Evolutionary conservation across 441 rosid genomes (phyloP).

Genomic region (Erodium trifolium): DNA sequence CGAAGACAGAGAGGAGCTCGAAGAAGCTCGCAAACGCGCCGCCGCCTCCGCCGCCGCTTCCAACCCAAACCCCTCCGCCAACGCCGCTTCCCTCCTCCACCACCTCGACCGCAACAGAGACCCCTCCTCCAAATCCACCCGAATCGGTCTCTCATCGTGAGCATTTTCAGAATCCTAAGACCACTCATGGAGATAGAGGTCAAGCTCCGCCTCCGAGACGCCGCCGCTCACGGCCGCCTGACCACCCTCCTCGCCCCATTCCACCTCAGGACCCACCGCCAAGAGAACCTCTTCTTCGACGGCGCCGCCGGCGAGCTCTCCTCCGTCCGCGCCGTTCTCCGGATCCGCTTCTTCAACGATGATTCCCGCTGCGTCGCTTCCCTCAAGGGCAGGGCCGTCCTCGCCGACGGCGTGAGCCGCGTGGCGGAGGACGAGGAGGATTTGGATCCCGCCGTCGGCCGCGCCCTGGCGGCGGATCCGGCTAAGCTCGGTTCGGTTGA

Average conservation of each 20-base stretch:
- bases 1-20: slow-evolving; percentile 82
- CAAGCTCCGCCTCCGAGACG: slow-evolving; percentile 51
- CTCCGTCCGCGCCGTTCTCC: slow-evolving; percentile 52
- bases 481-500: slow-evolving; percentile 27
- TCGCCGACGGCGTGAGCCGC: slow-evolving; percentile 61
- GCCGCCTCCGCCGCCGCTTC: slow-evolving; percentile 9
- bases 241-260: slow-evolving; percentile 42
- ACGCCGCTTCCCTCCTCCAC: slow-evolving; percentile 37
- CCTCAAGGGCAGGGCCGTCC: slow-evolving; percentile 53
- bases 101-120: slow-evolving; percentile 31
- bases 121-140: slow-evolving; percentile 46
- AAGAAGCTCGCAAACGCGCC: slow-evolving; percentile 49
- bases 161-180: not conserved
- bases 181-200: slow-evolving; percentile 67
- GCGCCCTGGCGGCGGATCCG: slow-evolving; percentile 41
- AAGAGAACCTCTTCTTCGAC: slow-evolving; percentile 64
- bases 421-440: slow-evolving; percentile 84
- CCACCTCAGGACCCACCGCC: slow-evolving; percentile 49
- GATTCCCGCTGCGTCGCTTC: slow-evolving; percentile 46
- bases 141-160: slow-evolving; percentile 44
- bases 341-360: slow-evolving; percentile 48
- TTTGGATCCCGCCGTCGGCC: slow-evolving; percentile 29
- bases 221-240: slow-evolving; percentile 35
- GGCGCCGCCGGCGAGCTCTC: slow-evolving; percentile 41
- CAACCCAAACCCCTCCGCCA: slow-evolving; percentile 19